Evolutionary conservation across 2,329 filamentous ascomycete genomes (phyloP).

Genomic region (Annulohypoxylon truncatum): DNA sequence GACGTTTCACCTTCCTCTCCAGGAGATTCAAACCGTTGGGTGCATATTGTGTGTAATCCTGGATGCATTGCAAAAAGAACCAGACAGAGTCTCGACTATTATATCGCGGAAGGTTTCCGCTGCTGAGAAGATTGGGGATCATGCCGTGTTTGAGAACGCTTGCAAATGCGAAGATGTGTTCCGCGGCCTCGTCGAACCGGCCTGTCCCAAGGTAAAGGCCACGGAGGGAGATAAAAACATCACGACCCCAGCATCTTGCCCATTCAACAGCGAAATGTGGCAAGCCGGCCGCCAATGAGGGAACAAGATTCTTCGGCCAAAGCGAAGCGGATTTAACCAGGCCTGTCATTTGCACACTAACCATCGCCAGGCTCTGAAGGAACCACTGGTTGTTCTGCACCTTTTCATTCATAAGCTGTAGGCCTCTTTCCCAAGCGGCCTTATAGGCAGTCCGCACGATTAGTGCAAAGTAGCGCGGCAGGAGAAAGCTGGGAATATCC

Average conservation of each 20-base stretch:
- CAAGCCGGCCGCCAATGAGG: conserved; percentile 89
- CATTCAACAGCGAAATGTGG: conserved; percentile 95
- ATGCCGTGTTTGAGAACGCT: conserved; percentile 98
- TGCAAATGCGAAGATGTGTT: conserved; percentile 94
- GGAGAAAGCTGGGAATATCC: conserved; percentile 85
- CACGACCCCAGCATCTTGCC: conserved; percentile 96
- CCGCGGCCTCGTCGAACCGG: conserved; percentile 86
- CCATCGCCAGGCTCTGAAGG: conserved; percentile 86
- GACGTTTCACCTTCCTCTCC: conserved; percentile 79
- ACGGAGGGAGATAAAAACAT: conserved; percentile 95
- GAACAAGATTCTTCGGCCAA: conserved; percentile 85
- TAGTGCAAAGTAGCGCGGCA: conserved; percentile 93
- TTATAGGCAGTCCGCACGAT: conserved; percentile 89
- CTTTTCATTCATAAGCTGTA: conserved; percentile 82
- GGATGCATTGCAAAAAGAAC: conserved; percentile 97
- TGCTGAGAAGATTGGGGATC: conserved; percentile 93
- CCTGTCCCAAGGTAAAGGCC: conserved; percentile 93
- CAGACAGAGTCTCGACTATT: conserved; percentile 97
- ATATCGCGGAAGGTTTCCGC: conserved; percentile 87
- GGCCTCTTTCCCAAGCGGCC: conserved; percentile 80
- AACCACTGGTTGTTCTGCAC: conserved; percentile 88
- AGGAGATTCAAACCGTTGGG: conserved; percentile 81
- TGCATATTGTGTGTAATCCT: conserved; percentile 87
- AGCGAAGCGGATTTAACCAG: conserved; percentile 90
- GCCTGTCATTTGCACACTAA: conserved; percentile 91